A percentile compares a stretch with the other conserved stretches of the same genome.
These are phyloP conservation scores for Iris macrosiphon DNA, from an alignment of 106 monocot genomes.

Conservation along the genomic window DNA sequence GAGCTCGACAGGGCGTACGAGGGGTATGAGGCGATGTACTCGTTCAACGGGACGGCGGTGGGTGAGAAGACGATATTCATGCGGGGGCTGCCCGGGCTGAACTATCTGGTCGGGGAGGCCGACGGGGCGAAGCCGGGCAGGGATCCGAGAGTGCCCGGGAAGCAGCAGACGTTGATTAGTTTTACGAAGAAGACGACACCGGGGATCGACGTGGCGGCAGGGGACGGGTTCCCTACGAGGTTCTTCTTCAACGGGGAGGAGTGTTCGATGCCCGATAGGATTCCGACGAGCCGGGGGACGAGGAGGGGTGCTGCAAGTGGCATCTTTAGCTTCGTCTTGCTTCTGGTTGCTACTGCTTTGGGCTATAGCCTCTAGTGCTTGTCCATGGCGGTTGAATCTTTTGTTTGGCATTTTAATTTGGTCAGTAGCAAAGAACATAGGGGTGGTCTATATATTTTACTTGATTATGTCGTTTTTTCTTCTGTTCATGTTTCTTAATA, in stretches of 20 bases:
- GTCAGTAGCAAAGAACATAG: too few relatives aligned
- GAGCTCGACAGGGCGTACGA: conserved; percentile 37
- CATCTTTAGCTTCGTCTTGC: not conserved
- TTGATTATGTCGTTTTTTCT: too few relatives aligned
- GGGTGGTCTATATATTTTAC: too few relatives aligned
- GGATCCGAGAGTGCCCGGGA: conserved; percentile 47
- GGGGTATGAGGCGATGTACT: conserved; percentile 44
- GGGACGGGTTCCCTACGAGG: conserved; percentile 49
- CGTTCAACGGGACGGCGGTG: conserved; percentile 35
- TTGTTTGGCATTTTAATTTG: too few relatives aligned
- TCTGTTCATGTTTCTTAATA: too few relatives aligned
- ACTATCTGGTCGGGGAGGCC: conserved; percentile 35
- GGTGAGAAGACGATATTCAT: conserved; percentile 58
- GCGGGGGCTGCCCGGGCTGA: conserved; percentile 39
- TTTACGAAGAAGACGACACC: conserved; percentile 55
- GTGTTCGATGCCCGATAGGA: conserved; percentile 37
- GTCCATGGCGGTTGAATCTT: too few relatives aligned
- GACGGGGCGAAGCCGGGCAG: conserved; percentile 19
- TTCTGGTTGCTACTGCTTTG: conserved; percentile 3
- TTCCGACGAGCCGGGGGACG: conserved; percentile 15
- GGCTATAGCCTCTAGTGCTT: too few relatives aligned
- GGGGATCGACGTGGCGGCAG: conserved; percentile 38
- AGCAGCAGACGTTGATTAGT: conserved; percentile 55
- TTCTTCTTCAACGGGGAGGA: conserved; percentile 67
- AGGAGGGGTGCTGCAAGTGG: conserved; percentile 5